These are phyloP conservation scores for Penicillium simplicissimum DNA, from an alignment of 495 filamentous ascomycete genomes.

Conservation along the genomic window DNA sequence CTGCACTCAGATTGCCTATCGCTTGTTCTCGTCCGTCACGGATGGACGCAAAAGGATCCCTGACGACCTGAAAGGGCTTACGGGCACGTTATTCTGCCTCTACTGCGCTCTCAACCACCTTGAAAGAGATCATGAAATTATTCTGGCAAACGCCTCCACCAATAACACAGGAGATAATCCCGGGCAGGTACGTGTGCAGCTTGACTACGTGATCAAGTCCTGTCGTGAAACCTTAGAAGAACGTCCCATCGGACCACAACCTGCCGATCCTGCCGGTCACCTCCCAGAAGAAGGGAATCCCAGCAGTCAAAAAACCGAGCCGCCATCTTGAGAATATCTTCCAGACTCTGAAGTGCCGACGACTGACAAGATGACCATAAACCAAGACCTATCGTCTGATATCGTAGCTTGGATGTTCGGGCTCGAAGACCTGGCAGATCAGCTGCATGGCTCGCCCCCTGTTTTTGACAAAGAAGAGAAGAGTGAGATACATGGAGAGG, in stretches of 20 bases:
- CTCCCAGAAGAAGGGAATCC: not conserved
- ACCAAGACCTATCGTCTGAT: not conserved
- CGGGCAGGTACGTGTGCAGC: not conserved
- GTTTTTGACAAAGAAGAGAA: not conserved
- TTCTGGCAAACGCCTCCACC: not conserved
- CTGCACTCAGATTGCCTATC: conserved; percentile 9
- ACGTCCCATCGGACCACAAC: not conserved
- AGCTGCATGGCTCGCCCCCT: not conserved
- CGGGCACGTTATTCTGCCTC: conserved; percentile 3
- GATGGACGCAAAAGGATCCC: conserved; percentile 3
- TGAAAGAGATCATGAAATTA: not conserved
- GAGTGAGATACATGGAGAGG: not conserved
- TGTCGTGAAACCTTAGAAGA: conserved; percentile 4
- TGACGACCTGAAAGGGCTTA: conserved; percentile 2
- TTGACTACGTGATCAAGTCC: conserved; percentile 2
- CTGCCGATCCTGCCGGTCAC: not conserved
- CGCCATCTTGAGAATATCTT: not conserved
- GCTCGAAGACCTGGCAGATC: not conserved
- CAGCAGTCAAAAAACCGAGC: not conserved
- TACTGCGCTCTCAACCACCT: conserved; percentile 5
- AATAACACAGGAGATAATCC: not conserved
- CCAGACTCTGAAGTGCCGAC: not conserved
- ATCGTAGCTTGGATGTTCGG: not conserved
- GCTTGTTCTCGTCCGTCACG: not conserved
- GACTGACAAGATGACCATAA: not conserved